phyloP scores from a whole-genome alignment of 2,329 filamentous ascomycete genomes.

The Penicillium sp. region DNA sequence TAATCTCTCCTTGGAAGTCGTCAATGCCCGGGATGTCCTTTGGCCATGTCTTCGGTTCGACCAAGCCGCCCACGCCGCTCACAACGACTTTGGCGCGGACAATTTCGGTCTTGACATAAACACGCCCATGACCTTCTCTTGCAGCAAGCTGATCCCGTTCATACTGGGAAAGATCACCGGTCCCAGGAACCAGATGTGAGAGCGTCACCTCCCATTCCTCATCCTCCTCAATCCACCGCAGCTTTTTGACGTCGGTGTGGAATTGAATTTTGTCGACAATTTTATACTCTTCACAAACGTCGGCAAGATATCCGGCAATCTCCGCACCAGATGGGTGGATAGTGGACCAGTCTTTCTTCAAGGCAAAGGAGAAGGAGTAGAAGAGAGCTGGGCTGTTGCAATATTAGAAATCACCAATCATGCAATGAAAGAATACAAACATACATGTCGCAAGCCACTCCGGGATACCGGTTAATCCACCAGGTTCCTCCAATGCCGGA shows the following conservation, averaged over 20 bases:
- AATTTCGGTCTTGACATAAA: conserved; percentile 48
- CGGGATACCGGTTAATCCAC: conserved; percentile 58
- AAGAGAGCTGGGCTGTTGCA: conserved; percentile 47
- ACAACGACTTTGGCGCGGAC: conserved; percentile 52
- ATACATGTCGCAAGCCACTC: conserved; percentile 52
- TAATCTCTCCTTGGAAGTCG: conserved; percentile 50
- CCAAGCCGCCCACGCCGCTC: conserved; percentile 51
- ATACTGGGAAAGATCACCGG: conserved; percentile 48
- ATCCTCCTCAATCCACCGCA: conserved; percentile 50
- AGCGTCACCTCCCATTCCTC: conserved; percentile 52
- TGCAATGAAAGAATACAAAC: too few species aligned
- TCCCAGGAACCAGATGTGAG: conserved; percentile 47
- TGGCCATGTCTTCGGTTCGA: conserved; percentile 50
- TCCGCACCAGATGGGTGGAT: conserved; percentile 47
- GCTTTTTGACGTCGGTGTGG: conserved; percentile 52
- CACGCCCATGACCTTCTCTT: conserved; percentile 42
- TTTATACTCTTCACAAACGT: conserved; percentile 49
- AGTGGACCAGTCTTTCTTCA: conserved; percentile 48
- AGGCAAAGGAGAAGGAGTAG: conserved; percentile 54
- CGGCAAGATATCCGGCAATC: conserved; percentile 49
- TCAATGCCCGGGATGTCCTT: conserved; percentile 49
- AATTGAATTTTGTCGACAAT: conserved; percentile 55
- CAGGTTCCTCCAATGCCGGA: conserved; percentile 58
- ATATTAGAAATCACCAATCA: too few species aligned
- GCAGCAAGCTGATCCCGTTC: conserved; percentile 44